Evolutionary conservation across 371 early-diverging fungal species (phyloP), one percentile per base, ranked within the genome.

Genomic region (Rhizopus delemar): DNA sequence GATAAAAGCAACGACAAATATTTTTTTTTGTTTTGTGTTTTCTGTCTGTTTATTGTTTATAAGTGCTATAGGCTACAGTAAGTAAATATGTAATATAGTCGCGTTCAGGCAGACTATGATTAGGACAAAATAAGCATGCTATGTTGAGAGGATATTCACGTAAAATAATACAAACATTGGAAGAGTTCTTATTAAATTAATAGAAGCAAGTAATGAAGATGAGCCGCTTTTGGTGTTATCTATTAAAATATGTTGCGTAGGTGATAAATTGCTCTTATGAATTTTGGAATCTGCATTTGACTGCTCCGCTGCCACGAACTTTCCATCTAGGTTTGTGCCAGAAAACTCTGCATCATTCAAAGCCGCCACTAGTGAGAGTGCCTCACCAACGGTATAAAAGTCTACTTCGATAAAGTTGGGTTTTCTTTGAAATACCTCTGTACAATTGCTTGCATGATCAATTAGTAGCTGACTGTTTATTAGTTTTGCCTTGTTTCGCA

Each of bases 331-430:
- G 8, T 43, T 43, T 8, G 4, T 13, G 5, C 60, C 71, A 79
- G 0, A 41, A 32, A 29, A 29, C 8, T 48, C 29, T 29, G 87
- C 85, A 16, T 68, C 73, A 66, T 92, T 91, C 35, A 89, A 39
- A 33, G 68, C 51, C 0, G 87, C 86, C 0, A 85, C 76, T 2
- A 66, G 45, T 32, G 65, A 46, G 50, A 84, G 57, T 1, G 79
- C 35, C 13, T 70, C 68, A 7, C 90, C 90, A 5, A 74, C 59
- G 8, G 86, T 79, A 59, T 88, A 91, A 68, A 84, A 91, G 63
- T 91, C 92, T 2, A 90, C 89, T 5, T 89, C 81, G 6, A 91
- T 68, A 71, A 82, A 91, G 62, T 73, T 90, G 9, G 89, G 87
- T 38, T 75, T 77, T 31, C 71, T 74, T 13, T 51, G 54, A 41